Evolutionary conservation across 148 eudicot genomes (phyloP).

Genomic region (Rhododendron henanense): DNA sequence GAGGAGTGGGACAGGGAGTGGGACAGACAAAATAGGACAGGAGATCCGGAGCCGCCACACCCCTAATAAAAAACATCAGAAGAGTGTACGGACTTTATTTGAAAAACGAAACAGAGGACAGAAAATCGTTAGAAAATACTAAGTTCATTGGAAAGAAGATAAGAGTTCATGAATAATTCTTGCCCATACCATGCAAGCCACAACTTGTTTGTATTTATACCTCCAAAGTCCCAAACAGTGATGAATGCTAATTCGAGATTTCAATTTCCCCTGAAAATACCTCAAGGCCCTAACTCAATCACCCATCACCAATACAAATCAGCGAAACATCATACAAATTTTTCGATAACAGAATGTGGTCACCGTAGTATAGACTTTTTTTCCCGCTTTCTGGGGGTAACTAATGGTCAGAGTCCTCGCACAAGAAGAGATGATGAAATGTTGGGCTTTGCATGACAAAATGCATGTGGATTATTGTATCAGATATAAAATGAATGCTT

Average conservation of each 20-base stretch:
- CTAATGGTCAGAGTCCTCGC: neutral
- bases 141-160: neutral
- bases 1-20: too few relatives aligned
- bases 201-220: neutral
- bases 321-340: neutral
- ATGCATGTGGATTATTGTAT: neutral
- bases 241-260: neutral
- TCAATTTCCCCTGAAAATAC: neutral
- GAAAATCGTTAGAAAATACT: neutral
- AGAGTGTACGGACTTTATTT: neutral
- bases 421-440: neutral
- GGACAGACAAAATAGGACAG: too few relatives aligned
- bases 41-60: neutral
- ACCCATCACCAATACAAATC: neutral
- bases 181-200: neutral
- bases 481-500: neutral
- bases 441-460: neutral
- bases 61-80: neutral
- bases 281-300: neutral
- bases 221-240: neutral
- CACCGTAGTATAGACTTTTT: neutral
- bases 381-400: neutral
- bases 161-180: neutral
- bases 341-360: neutral
- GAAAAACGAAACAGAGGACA: neutral